Percentiles rank a stretch among this genome's conserved stretches.
phyloP scores from a whole-genome alignment of 768 basidiomycete genomes.

The Lactifluus echinatus region DNA sequence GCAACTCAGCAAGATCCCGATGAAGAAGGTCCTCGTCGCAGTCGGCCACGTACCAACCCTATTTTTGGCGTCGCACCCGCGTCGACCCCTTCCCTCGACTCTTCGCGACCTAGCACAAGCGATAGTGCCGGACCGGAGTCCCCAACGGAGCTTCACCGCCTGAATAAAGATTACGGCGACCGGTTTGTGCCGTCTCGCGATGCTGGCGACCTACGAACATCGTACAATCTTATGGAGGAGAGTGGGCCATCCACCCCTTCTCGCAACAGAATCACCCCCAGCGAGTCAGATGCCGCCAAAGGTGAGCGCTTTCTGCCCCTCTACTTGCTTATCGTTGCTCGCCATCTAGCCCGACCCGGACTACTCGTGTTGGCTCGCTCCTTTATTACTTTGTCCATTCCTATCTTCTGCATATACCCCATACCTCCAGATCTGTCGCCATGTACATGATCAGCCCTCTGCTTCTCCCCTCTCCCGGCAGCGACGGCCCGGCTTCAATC shows the following conservation, averaged over 20 bases:
- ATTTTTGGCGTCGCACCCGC: conserved; percentile 43
- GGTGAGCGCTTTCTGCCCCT: conserved; percentile 24
- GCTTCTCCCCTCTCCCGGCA: neutral
- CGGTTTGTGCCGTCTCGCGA: conserved; percentile 61
- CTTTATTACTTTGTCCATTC: neutral
- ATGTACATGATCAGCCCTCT: neutral
- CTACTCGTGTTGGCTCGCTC: neutral
- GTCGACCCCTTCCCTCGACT: conserved; percentile 50
- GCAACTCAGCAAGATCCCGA: conserved; percentile 58
- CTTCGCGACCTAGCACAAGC: conserved; percentile 42
- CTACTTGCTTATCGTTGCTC: neutral
- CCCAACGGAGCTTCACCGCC: conserved; percentile 25
- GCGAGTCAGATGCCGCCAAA: conserved; percentile 38
- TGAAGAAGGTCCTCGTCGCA: conserved; percentile 44
- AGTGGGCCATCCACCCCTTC: conserved; percentile 30
- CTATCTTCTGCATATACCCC: neutral
- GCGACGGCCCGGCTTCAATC: neutral
- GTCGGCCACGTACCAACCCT: conserved; percentile 43
- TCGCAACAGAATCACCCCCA: conserved; percentile 35
- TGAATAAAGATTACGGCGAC: conserved; percentile 34
- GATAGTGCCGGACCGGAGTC: conserved; percentile 43
- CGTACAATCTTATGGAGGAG: conserved; percentile 52
- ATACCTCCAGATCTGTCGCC: neutral
- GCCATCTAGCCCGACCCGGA: neutral
- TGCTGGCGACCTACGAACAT: conserved; percentile 49